Evolutionary conservation across 2,329 filamentous ascomycete genomes (phyloP).

Genomic region (Chalaropsis thielavioides): DNA sequence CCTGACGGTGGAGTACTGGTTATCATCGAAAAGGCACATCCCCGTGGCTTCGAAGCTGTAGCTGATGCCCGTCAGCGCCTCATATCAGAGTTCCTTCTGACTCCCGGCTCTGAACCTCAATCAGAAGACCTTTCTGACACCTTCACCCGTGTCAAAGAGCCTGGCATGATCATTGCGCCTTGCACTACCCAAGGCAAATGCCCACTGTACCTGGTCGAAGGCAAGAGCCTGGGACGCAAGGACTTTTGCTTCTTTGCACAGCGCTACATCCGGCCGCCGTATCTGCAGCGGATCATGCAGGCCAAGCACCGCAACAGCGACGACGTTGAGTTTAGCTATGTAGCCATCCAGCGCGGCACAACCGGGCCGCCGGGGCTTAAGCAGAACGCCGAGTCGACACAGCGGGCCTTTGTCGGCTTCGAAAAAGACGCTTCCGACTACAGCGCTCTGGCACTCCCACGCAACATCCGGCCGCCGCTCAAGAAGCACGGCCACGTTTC

Average conservation of each 20-base stretch:
- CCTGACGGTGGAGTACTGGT: constrained; percentile 76
- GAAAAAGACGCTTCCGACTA: constrained; percentile 34
- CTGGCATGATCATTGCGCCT: constrained; percentile 52
- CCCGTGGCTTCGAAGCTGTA: constrained; percentile 82
- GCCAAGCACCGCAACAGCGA: constrained; percentile 65
- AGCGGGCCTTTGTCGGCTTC: constrained; percentile 59
- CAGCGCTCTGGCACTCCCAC: constrained; percentile 57
- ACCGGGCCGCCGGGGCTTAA: constrained; percentile 16
- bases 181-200: constrained; percentile 84
- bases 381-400: constrained; percentile 34
- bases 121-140: constrained; percentile 18
- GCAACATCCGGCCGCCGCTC: constrained; percentile 62
- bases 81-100: constrained; percentile 56
- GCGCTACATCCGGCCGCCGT: constrained; percentile 70
- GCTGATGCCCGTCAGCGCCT: constrained; percentile 70
- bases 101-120: constrained; percentile 26
- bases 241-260: constrained; percentile 89
- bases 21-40: constrained; percentile 78
- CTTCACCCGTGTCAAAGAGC: constrained; percentile 34
- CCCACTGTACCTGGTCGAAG: constrained; percentile 69
- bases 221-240: constrained; percentile 58
- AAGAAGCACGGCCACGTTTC: constrained; percentile 82
- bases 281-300: constrained; percentile 62
- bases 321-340: constrained; percentile 79
- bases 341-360: constrained; percentile 68